These are phyloP conservation scores for Ceratobasidium sp. DNA, from an alignment of 1,284 basidiomycete genomes.

Conservation along the genomic window DNA sequence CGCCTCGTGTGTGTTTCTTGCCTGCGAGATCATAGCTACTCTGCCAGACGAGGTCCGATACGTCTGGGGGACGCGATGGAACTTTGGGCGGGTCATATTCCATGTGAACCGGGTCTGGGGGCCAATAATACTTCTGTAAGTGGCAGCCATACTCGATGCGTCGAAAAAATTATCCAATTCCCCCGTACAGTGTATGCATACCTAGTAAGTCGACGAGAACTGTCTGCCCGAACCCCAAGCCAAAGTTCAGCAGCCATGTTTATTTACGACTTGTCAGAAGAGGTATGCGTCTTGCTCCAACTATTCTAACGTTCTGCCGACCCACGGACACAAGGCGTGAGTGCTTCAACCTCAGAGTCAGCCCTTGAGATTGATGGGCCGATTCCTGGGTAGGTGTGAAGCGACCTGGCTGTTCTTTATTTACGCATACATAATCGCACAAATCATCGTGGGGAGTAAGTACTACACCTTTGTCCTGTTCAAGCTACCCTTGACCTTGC, in stretches of 20 bases:
- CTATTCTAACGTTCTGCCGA: neutral
- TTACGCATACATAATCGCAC: too few species aligned
- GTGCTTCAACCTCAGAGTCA: neutral
- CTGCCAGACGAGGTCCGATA: neutral
- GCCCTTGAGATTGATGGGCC: too few species aligned
- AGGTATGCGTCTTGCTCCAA: slow-evolving; percentile 8
- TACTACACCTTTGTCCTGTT: too few species aligned
- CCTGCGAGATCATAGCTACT: slow-evolving; percentile 15
- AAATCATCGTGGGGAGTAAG: too few species aligned
- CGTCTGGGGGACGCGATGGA: slow-evolving; percentile 22
- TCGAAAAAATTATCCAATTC: neutral
- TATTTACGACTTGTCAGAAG: slow-evolving; percentile 7
- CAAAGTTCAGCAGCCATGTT: neutral
- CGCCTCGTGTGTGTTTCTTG: neutral
- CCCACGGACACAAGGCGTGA: neutral
- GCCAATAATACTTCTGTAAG: slow-evolving; percentile 22
- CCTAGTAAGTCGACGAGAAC: neutral
- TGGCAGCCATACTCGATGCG: neutral
- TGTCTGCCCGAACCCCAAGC: neutral
- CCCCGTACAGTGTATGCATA: neutral
- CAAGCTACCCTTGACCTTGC: neutral
- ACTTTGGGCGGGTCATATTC: slow-evolving; percentile 31
- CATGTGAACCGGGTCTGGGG: slow-evolving; percentile 28
- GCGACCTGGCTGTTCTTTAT: neutral
- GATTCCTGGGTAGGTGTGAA: neutral